Conservation (phyloP, 495 filamentous ascomycete genomes). For the Wilcoxina mikolae region DNA sequence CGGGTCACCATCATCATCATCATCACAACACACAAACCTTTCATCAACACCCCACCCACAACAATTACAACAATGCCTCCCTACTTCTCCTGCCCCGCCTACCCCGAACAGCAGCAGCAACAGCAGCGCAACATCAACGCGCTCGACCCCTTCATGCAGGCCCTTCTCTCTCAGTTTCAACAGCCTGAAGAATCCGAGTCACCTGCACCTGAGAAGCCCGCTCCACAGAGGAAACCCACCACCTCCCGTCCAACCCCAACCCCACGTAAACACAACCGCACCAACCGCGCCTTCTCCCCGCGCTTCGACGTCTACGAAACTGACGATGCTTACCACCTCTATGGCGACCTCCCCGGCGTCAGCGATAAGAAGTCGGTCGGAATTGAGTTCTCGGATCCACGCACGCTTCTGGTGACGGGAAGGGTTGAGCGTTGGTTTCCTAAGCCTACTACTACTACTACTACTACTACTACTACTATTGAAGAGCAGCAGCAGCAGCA, state of each 20-base stretch:
- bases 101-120: background rate
- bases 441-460: constrained; percentile 30
- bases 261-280: background rate
- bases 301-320: constrained; percentile 72
- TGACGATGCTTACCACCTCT: constrained; percentile 54
- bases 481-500: constrained; percentile 9
- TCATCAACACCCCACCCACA: background rate
- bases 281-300: constrained; percentile 41
- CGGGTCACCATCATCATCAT: no score
- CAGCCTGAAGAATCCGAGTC: background rate
- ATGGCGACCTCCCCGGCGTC: constrained; percentile 79
- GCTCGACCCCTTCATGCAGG: background rate
- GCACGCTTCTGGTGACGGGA: constrained; percentile 63
- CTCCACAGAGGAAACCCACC: background rate
- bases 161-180: background rate
- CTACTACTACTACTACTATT: constrained; percentile 14
- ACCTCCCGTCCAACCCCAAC: background rate
- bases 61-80: background rate
- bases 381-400: constrained; percentile 70
- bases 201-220: background rate
- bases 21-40: no score
- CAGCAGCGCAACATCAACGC: background rate
- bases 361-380: constrained; percentile 50
- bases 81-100: background rate
- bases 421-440: constrained; percentile 45